Evolutionary conservation across 2,329 filamentous ascomycete genomes (phyloP).

Genomic region (Cryphonectria japonica): DNA sequence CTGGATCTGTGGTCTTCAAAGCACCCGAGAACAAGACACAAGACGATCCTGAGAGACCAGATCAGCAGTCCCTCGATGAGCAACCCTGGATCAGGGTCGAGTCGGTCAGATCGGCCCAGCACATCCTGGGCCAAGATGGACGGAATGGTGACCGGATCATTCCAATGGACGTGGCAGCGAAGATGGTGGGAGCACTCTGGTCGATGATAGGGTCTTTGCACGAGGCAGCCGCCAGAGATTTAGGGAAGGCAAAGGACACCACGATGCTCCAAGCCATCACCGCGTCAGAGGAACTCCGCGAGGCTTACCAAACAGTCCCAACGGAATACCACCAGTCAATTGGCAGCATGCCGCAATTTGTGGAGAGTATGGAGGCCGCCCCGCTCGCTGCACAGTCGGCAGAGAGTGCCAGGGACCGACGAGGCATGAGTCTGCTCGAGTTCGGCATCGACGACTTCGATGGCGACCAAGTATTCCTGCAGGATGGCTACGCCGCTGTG

Average conservation of each 20-base stretch:
- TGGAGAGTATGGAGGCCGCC: slow-evolving; percentile 22
- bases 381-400: slow-evolving; percentile 23
- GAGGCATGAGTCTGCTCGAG: slow-evolving; percentile 21
- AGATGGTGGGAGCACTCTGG: slow-evolving; percentile 12
- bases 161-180: slow-evolving; percentile 11
- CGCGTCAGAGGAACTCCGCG: slow-evolving; percentile 6
- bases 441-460: slow-evolving; percentile 22
- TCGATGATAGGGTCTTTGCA: slow-evolving; percentile 16
- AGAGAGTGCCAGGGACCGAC: slow-evolving; percentile 7
- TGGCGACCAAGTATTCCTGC: slow-evolving; percentile 22
- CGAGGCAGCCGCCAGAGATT: not conserved
- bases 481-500: slow-evolving; percentile 18
- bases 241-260: slow-evolving; percentile 8
- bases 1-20: slow-evolving; percentile 19
- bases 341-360: slow-evolving; percentile 18
- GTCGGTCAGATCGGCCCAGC: not conserved
- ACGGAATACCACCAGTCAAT: slow-evolving; percentile 16
- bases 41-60: not conserved
- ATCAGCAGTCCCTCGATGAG: not conserved
- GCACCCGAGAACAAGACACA: not conserved
- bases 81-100: slow-evolving; percentile 10
- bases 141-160: not conserved
- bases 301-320: not conserved
- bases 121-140: not conserved
- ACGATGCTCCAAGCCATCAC: slow-evolving; percentile 18